Base-by-base conservation (phyloP, 140 eudicot genomes). In the Bidens hawaiensis region DNA sequence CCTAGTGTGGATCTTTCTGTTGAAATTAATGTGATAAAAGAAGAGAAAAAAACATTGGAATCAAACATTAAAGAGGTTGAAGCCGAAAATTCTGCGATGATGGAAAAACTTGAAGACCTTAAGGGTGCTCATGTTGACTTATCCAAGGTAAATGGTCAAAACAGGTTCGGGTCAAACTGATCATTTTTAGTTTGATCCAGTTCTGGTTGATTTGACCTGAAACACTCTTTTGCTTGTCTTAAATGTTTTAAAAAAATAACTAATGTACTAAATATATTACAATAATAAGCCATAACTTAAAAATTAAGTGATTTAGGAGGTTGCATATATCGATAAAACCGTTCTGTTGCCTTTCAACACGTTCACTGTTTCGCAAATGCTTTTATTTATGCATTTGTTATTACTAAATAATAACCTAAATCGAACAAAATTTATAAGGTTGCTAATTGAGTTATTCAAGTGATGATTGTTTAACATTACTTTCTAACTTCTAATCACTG, bases 1-100 rank as follows among this genome's bases (percentile, higher is more conserved):
- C 65, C 68, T 18, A 83, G 79, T 75, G 74, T 49, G 69, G 79
- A 82, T 81, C 79, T 81, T 31, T 74, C 78, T 33, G 72, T 60
- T 51, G 83, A 79, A 75, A 49, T 68, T 46, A 68, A 38, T 56
- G 70, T 69, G 46, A 30, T 79, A 33, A 79, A 72, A 66, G 90
- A 86, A 78, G 82, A 73, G 45, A 94, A 88, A 43, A 83, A 68
- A 69, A 41, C 73, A 54, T 79, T 88, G 83, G 88, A 85, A 62
- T 83, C 75, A 15, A 79, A 84, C n/a, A 80, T 94, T 75, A 60
- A 17, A 6, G 88, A 88, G 60, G 69, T 77, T 18, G 57, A 65
- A 62, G 68, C 77, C 48, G 90, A 70, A 65, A 94, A 85, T 64
- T 79, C 85, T 33, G 62, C 23, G 48, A 75, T 94, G 70, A 74